A percentile compares a stretch with the other conserved stretches of the same genome.
Conservation (phyloP, 2,329 filamentous ascomycete species). For the Calonectria hongkongensis region DNA sequence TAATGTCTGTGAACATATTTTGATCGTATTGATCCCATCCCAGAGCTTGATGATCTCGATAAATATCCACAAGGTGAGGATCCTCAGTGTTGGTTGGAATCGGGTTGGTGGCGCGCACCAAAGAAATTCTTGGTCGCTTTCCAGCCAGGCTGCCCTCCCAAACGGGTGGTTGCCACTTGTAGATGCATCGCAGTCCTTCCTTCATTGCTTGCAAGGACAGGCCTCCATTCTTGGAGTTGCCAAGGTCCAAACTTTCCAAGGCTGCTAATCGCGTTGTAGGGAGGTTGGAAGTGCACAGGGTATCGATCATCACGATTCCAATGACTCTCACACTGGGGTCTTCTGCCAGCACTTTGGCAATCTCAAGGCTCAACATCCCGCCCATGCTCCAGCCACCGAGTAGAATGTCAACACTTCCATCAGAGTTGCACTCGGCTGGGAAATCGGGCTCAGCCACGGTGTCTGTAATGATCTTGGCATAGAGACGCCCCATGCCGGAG, state of each 20-base stretch:
- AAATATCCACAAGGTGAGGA: not conserved
- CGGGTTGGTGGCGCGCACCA: not conserved
- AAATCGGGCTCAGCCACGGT: not conserved
- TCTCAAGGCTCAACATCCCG: not conserved
- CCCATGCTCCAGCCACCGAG: slow-evolving; percentile 12
- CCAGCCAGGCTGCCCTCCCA: not conserved
- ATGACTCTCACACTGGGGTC: not conserved
- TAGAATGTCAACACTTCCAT: not conserved
- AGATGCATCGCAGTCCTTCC: not conserved
- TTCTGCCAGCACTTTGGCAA: not conserved
- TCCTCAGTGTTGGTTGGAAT: not conserved
- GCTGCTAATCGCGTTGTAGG: not conserved
- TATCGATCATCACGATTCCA: not conserved
- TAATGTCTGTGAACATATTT: not conserved
- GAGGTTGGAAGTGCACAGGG: not conserved
- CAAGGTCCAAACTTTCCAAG: not conserved
- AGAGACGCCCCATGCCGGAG: not conserved
- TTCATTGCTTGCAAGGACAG: slow-evolving; percentile 1
- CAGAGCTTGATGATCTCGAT: not conserved
- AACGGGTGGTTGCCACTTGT: not conserved
- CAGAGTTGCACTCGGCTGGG: not conserved
- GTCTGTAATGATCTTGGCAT: not conserved
- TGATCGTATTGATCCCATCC: not conserved
- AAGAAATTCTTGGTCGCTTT: not conserved
- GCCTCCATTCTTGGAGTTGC: not conserved